Base-by-base conservation (phyloP, 2,329 filamentous ascomycete genomes). In the Penicillium sp. region DNA sequence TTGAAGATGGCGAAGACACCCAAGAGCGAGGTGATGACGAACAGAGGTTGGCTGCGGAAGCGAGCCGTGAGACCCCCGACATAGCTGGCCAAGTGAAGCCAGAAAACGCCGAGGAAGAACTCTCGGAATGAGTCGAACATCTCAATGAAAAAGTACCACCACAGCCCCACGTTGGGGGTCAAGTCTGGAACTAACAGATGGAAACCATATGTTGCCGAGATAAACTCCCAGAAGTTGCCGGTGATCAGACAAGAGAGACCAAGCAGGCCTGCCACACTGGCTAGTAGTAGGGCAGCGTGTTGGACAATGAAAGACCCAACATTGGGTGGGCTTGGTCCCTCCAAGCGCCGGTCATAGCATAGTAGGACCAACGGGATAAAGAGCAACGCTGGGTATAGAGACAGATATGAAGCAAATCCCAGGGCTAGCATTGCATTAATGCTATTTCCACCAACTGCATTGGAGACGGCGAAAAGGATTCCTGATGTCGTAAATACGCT, bases 81-180 rank as follows among this genome's bases (percentile, higher is more conserved):
- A 75, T 99, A 99, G 39, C 90, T 89, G 0, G 89, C 86, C 57
- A 97, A 85, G 72, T 99, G 94, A 59, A 99, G 83, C 92, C 95
- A 97, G 78, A 99, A 99, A 48, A 99, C 92, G 53, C 90, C 94
- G 3, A 99, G 84, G 81, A 97, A 99, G 81, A 99, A 99, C 66
- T 89, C 88, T 39, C 94, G 85, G 82, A 99, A 99, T 1, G 92
- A 93, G 76, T 99, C 94, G 73, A 99, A 99, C 87, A 99, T 99
- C 72, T 99, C 93, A 65, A 95, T 96, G 72, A 99, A 97, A 78
- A 99, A 99, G 76, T 99, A 99, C 94, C 94, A 99, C 94, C 94
- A 99, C 1, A 99, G 81, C 1, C 94, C 94, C 31, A 95, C 89
- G 64, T 97, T 99, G 13, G 94, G 94, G 0, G 93, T 95, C 40